Base-by-base conservation (phyloP, 495 filamentous ascomycete species). In the Wilcoxina mikolae region DNA sequence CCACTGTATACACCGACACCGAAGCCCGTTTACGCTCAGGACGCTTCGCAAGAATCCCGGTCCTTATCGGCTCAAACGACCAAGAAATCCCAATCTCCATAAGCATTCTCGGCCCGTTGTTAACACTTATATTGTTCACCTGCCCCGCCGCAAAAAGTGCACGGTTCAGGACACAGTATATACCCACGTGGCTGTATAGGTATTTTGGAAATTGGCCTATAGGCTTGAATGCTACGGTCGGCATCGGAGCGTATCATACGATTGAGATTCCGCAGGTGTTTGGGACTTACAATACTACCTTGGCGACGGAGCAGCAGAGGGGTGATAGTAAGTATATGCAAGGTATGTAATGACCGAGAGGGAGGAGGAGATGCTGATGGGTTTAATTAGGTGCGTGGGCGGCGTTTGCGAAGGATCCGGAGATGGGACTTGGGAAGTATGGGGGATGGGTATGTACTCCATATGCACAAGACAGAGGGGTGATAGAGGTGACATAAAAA, bases 351-450 rank as follows among this genome's bases (percentile, higher is more conserved):
- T n/a, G n/a, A n/a, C n/a, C n/a, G n/a, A n/a, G n/a, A n/a, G n/a
- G n/a, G n/a, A n/a, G n/a, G n/a, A n/a, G n/a, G n/a, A n/a, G n/a
- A n/a, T n/a, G n/a, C n/a, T n/a, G n/a, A n/a, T n/a, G n/a, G n/a
- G n/a, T n/a, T n/a, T n/a, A n/a, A 11, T 7, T 7, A 45, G 18
- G 7, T 3, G 72, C 71, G 3, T 75, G 73, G 75, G 72, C 69
- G 2, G 68, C 72, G 1, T 78, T 80, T 56, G 72, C 70, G 3
- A 68, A 68, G 48, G 69, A 77, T 62, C 75, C 76, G 4, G 24
- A 51, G 5, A 62, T 65, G 18, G 75, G 73, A 0, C 56, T 78
- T 51, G 65, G 38, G 15, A 62, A 56, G 23, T 67, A 70, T 50
- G 70, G n/a, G n/a, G n/a, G n/a, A n/a, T n/a, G n/a, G n/a, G n/a